Evolutionary conservation across 495 filamentous ascomycete species (phyloP).

Genomic region (Cercophora newfieldiana): DNA sequence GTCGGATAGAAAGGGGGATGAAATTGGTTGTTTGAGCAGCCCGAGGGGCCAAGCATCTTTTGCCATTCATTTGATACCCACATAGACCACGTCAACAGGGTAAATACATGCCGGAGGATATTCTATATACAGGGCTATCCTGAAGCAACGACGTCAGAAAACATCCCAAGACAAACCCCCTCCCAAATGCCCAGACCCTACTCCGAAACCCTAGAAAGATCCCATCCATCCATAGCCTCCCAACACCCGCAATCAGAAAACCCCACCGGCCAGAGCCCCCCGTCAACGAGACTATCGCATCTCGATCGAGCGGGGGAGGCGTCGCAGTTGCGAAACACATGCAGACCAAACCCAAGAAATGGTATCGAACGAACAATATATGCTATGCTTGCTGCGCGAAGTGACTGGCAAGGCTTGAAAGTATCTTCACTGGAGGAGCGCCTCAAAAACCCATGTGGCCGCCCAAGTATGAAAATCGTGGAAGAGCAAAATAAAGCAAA

Average conservation of each 20-base stretch:
- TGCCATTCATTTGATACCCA: neutral
- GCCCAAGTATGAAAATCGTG: neutral
- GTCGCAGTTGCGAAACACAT: neutral
- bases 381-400: neutral
- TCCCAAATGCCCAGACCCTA: neutral
- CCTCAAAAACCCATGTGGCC: neutral
- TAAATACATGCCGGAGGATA: neutral
- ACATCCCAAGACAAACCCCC: neutral
- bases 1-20: neutral
- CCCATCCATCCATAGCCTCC: neutral
- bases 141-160: neutral
- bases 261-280: neutral
- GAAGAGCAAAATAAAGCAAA: neutral
- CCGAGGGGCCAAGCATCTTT: too few species aligned
- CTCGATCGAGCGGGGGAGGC: neutral
- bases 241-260: neutral
- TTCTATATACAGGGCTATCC: neutral
- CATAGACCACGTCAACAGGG: neutral
- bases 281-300: neutral
- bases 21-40: neutral
- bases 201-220: neutral
- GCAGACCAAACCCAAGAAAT: neutral
- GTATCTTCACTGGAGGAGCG: neutral
- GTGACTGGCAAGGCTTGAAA: neutral
- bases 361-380: neutral